These are phyloP conservation scores for Cunninghamia lanceolata DNA, from an alignment of 75 land plant genomes.

Conservation along the genomic window DNA sequence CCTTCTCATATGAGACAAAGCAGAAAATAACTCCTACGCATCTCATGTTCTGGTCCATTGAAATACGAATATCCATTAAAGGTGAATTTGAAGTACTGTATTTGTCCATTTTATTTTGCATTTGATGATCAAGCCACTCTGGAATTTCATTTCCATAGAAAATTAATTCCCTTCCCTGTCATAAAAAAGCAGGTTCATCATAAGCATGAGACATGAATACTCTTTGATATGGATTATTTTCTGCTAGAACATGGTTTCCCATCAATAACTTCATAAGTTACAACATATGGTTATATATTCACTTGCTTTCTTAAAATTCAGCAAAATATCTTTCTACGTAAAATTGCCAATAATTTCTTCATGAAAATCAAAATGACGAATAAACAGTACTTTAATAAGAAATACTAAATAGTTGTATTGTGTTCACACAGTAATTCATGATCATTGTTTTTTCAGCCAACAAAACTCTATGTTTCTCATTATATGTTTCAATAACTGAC, in stretches of 20 bases:
- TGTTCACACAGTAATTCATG: not conserved
- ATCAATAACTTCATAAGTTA: not conserved
- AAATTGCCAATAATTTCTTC: not conserved
- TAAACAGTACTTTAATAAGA: not conserved
- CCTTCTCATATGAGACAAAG: not conserved
- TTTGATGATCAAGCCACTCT: not conserved
- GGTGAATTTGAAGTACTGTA: not conserved
- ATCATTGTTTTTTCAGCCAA: not conserved
- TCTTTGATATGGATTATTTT: not conserved
- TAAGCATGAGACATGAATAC: not conserved
- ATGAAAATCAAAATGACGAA: not conserved
- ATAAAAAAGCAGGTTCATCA: not conserved
- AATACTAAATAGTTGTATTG: not conserved
- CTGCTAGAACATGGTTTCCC: too few species aligned
- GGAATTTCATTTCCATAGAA: conserved; percentile 5
- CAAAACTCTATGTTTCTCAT: not conserved
- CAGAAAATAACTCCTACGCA: not conserved
- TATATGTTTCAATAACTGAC: not conserved
- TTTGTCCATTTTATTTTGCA: not conserved
- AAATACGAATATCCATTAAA: not conserved
- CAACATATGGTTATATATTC: not conserved
- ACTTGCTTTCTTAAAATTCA: not conserved
- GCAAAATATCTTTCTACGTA: not conserved
- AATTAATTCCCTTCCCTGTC: not conserved
- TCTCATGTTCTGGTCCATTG: not conserved